Evolutionary conservation across 441 rosid species (phyloP).

Genomic region (Populus tomentosa): DNA sequence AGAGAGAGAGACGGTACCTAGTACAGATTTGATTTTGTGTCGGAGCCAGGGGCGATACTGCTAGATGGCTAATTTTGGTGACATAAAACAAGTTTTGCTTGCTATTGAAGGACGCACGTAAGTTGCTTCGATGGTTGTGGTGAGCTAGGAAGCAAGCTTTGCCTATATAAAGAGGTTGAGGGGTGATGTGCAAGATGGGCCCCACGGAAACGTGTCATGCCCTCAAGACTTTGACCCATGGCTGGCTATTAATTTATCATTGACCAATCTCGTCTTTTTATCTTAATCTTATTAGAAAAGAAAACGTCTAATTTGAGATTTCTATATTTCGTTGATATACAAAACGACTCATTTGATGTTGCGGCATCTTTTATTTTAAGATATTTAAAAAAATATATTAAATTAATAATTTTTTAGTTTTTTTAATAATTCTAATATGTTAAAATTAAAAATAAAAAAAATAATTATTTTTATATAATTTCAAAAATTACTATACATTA

Average conservation of each 20-base stretch:
- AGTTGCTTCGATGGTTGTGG: background rate
- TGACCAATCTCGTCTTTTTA: background rate
- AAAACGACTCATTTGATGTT: no score
- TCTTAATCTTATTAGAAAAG: background rate
- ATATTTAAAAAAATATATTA: no score
- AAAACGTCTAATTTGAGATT: background rate
- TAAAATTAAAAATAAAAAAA: no score
- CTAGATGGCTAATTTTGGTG: background rate
- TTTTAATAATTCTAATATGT: no score
- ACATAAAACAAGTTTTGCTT: background rate
- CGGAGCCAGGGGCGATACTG: background rate
- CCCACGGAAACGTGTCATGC: background rate
- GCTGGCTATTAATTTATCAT: background rate
- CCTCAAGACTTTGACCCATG: background rate
- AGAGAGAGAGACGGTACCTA: background rate
- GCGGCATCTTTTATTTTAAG: no score
- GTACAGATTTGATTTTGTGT: background rate
- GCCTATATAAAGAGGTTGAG: background rate
- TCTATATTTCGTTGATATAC: no score
- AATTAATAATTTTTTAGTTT: no score
- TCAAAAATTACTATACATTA: no score
- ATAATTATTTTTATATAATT: no score
- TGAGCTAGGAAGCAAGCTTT: background rate
- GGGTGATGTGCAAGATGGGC: background rate
- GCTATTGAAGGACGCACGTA: background rate